Base-by-base conservation (phyloP, 2,329 filamentous ascomycete species). In the Bipolaris victoriae region DNA sequence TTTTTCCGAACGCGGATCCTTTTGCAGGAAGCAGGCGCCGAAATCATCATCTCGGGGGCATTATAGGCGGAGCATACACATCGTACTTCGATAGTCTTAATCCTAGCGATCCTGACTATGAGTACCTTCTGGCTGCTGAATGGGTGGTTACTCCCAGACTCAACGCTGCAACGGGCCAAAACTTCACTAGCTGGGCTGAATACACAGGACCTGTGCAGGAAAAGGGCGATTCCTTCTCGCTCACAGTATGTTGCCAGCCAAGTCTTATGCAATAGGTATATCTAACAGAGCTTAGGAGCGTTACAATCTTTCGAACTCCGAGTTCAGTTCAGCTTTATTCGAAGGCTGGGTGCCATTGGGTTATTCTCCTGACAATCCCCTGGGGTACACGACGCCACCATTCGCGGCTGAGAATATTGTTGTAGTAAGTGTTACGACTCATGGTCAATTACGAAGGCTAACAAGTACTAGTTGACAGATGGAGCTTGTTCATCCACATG, bases 401-500 rank as follows among this genome's bases (percentile, higher is more conserved):
- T 52, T n/a, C 35, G 58, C 51, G 15, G 24, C 51, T 33, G 51
- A 53, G 2, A 31, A 45, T 0, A 55, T 55, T 1, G 52, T 50
- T n/a, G 44, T 45, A 9, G 36, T 39, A 39, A 39, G 36, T 39
- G 3, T 39, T 9, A 39, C 18, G 36, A 9, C 36, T 39, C 7
- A 39, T 16, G n/a, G 7, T 39, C 36, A 39, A 39, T 39, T 39
- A 16, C 36, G 18, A 7, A n/a, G 16, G 36, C 36, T 39, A n/a
- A 39, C n/a, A 39, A 39, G 16, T 39, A 39, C 5, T 39, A 39
- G 36, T 65, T 86, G 22, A 80, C 80, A 13, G 83, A 87, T 61
- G 84, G 85, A 20, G 69, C 72, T 36, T 88, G 85, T 65, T 79
- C 77, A 22, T 86, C 83, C 0, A 82, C 85, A 3, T 88, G 86